Percentiles rank a stretch among this genome's conserved stretches.
Evolutionary conservation across 2,329 filamentous ascomycete genomes (phyloP).

Genomic region (Exophiala mesophila): DNA sequence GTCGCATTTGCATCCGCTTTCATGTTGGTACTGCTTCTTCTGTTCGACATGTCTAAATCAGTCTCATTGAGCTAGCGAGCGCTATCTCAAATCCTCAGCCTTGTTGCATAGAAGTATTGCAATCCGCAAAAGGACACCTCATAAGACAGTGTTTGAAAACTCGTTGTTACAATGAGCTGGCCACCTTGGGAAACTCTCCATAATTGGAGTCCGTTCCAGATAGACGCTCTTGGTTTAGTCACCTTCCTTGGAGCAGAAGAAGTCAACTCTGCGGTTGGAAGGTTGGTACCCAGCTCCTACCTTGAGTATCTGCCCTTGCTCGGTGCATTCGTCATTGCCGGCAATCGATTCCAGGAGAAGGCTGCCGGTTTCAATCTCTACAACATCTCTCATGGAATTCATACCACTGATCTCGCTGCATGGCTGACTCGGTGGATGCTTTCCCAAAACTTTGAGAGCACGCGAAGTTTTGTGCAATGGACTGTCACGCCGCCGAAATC

Average conservation of each 20-base stretch:
- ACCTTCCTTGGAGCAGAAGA: conserved; percentile 27
- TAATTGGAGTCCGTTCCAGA: conserved; percentile 21
- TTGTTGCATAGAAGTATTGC: too few species aligned
- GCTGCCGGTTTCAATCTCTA: conserved; percentile 24
- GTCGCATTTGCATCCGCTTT: too few species aligned
- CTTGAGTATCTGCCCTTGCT: conserved; percentile 26
- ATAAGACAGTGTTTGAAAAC: too few species aligned
- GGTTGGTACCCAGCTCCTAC: conserved; percentile 21
- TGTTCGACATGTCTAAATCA: too few species aligned
- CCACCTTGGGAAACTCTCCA: conserved; percentile 16
- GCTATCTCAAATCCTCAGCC: too few species aligned
- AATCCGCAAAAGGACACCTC: too few species aligned
- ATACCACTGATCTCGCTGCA: conserved; percentile 21
- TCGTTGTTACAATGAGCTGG: conserved; percentile 9
- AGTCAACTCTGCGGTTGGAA: conserved; percentile 23
- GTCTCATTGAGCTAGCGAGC: too few species aligned
- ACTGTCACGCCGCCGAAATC: conserved; percentile 11
- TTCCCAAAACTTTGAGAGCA: conserved; percentile 16
- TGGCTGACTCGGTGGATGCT: conserved; percentile 23
- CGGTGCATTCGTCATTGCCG: conserved; percentile 25
- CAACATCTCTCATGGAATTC: conserved; percentile 25
- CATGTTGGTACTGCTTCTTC: too few species aligned
- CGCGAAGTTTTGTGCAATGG: conserved; percentile 17
- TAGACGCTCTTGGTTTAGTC: conserved; percentile 27
- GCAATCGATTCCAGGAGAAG: conserved; percentile 22